Evolutionary conservation across 2,329 filamentous ascomycete species (phyloP), one percentile per base, ranked within the genome.

Genomic region (Metarhizium guizhouense): DNA sequence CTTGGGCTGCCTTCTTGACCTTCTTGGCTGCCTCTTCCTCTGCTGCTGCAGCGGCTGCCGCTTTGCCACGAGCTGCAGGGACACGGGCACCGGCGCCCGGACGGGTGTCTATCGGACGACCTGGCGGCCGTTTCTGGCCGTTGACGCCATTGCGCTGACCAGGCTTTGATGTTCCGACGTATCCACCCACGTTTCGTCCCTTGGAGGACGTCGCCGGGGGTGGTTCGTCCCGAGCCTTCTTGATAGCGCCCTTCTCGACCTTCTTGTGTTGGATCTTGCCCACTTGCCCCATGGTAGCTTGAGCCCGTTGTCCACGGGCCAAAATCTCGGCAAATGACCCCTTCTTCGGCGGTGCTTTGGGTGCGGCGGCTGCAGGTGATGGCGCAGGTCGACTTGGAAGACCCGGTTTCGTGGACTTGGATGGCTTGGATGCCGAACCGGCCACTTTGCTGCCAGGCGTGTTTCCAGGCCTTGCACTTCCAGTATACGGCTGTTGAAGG

Each of bases 191-290:
- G 11, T 25, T 50, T 51, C 56, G 55, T 53, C 65, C 69, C 57
- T 67, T 69, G 48, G 71, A 49, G 8, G 49, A 8, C n/a, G n/a
- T 16, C n/a, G 62, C 58, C 42, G 61, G 61, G 2, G 52, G 51
- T 58, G 66, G 68, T n/a, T 65, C 64, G 34, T 76, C 76, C 50
- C 79, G 77, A 61, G 75, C 77, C 57, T 76, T 78, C 67, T 77
- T 86, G 7, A 57, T 76, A 6, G 78, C 72, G n/a, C 78, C 70
- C 64, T 84, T 86, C 62, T 88, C 86, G 2, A 84, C 80, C 20
- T 85, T 78, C 67, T 90, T 90, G 69, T 90, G 86, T 66, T 89
- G 87, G 61, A 90, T 88, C 62, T 83, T 84, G 55, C 86, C 86
- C 29, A 86, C 77, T 61, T 80, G 79, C n/a, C 75, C 79, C 73